Conservation (phyloP, 495 filamentous ascomycete genomes). For the Penicillium bialowiezense region DNA sequence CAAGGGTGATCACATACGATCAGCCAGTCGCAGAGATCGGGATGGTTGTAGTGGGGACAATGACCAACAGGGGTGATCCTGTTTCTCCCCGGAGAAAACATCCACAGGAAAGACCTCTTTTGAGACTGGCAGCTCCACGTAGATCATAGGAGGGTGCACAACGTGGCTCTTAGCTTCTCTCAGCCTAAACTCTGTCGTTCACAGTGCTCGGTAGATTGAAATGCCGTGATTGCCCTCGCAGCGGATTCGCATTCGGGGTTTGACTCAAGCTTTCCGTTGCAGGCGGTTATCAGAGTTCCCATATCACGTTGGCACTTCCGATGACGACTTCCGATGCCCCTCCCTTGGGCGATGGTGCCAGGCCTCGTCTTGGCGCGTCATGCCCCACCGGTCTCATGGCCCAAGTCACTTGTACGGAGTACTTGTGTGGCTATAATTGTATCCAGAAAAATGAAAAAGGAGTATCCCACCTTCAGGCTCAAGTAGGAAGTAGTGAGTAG, state of each 20-base stretch:
- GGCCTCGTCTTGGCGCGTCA: not conserved
- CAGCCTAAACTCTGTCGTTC: too few species aligned
- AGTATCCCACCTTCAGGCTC: not conserved
- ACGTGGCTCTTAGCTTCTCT: not conserved
- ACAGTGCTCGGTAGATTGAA: not conserved
- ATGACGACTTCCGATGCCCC: not conserved
- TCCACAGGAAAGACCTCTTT: not conserved
- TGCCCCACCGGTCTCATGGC: slow-evolving; percentile 3
- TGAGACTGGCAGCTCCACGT: slow-evolving; percentile 1
- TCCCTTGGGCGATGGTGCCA: not conserved
- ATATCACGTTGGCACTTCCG: slow-evolving; percentile 8
- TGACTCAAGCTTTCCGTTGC: slow-evolving; percentile 18
- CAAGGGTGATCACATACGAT: slow-evolving; percentile 9
- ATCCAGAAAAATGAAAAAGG: not conserved
- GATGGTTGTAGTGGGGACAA: slow-evolving; percentile 2
- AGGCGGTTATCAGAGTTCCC: slow-evolving; percentile 16
- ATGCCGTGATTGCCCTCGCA: not conserved
- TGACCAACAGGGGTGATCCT: not conserved
- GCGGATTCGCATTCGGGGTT: not conserved
- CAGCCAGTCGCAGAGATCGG: slow-evolving; percentile 9
- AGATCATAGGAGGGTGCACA: slow-evolving; percentile 2
- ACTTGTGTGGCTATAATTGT: not conserved
- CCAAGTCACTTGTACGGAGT: too few species aligned
- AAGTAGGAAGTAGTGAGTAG: not conserved
- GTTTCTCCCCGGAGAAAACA: slow-evolving; percentile 11